Conservation (phyloP, 2,329 filamentous ascomycete genomes). For the Epichloe baconii region DNA sequence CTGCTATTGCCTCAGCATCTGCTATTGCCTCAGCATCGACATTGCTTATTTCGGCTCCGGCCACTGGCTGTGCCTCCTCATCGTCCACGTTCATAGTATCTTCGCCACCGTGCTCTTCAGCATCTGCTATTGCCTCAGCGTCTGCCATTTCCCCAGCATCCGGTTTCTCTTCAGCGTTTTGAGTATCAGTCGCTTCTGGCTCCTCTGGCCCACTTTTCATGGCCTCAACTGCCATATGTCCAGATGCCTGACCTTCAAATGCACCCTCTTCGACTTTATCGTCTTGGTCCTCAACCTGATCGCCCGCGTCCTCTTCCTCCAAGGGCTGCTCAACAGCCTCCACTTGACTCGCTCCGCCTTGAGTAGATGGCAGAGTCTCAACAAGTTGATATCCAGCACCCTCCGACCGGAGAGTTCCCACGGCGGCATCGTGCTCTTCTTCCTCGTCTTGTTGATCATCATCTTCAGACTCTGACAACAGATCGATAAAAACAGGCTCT, state of each 20-base stretch:
- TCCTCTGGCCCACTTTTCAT: not conserved
- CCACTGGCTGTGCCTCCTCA: too few relatives aligned
- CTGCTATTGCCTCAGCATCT: not conserved
- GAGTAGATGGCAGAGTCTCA: not conserved
- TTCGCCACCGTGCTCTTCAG: too few relatives aligned
- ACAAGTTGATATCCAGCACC: not conserved
- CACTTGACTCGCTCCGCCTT: not conserved
- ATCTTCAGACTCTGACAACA: constrained; percentile 29
- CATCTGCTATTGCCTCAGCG: too few relatives aligned
- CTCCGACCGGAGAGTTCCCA: not conserved
- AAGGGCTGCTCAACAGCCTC: not conserved
- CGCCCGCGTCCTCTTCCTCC: not conserved
- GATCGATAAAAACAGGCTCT: constrained; percentile 30
- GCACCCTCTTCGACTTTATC: not conserved
- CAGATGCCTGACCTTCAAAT: not conserved
- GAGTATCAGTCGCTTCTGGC: not conserved
- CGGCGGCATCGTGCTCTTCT: not conserved
- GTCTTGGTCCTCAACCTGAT: not conserved
- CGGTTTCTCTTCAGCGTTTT: not conserved
- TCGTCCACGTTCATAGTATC: too few relatives aligned
- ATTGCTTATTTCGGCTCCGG: too few relatives aligned
- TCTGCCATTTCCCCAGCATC: not conserved
- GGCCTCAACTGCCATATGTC: not conserved
- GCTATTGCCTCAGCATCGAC: too few relatives aligned
- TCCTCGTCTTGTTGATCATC: not conserved